Evolutionary conservation across 108 stramenopile genomes (phyloP).

Genomic region (Skeletonema potamos): DNA sequence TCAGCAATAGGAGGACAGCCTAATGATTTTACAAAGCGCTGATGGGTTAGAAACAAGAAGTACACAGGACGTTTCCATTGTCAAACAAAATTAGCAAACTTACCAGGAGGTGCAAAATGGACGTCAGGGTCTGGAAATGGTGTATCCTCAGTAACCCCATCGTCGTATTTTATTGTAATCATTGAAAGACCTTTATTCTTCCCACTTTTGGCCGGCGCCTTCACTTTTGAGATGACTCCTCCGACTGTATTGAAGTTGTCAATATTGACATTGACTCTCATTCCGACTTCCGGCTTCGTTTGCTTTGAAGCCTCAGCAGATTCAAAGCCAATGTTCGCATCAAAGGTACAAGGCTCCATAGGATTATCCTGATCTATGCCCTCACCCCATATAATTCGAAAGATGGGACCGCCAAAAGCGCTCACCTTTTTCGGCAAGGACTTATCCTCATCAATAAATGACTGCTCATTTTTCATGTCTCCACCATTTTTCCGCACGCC

Average conservation of each 20-base stretch:
- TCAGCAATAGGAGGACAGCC: slow-evolving; percentile 41
- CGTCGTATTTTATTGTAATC: slow-evolving; percentile 75
- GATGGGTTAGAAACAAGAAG: background rate
- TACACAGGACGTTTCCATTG: background rate
- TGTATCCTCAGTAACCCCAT: slow-evolving; percentile 68
- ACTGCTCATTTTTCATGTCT: slow-evolving; percentile 3
- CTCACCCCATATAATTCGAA: slow-evolving; percentile 84
- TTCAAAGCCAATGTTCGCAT: slow-evolving; percentile 56
- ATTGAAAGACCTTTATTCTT: slow-evolving; percentile 29
- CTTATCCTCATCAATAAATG: slow-evolving; percentile 9
- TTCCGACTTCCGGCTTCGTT: slow-evolving; percentile 45
- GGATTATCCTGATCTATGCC: slow-evolving; percentile 75
- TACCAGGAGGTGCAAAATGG: slow-evolving; percentile 67
- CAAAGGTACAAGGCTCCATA: slow-evolving; percentile 52
- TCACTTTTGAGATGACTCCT: slow-evolving; percentile 59
- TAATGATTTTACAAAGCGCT: background rate
- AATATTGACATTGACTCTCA: slow-evolving; percentile 76
- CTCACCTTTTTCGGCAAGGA: background rate
- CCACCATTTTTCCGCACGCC: background rate
- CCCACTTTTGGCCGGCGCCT: slow-evolving; percentile 20
- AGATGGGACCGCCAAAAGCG: slow-evolving; percentile 63
- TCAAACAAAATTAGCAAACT: slow-evolving; percentile 13
- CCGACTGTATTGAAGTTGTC: slow-evolving; percentile 56
- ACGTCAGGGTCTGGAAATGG: slow-evolving; percentile 82
- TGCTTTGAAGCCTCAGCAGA: slow-evolving; percentile 37